These are phyloP conservation scores for Nitzschia putrida DNA, from an alignment of 108 stramenopile species.

Conservation along the genomic window DNA sequence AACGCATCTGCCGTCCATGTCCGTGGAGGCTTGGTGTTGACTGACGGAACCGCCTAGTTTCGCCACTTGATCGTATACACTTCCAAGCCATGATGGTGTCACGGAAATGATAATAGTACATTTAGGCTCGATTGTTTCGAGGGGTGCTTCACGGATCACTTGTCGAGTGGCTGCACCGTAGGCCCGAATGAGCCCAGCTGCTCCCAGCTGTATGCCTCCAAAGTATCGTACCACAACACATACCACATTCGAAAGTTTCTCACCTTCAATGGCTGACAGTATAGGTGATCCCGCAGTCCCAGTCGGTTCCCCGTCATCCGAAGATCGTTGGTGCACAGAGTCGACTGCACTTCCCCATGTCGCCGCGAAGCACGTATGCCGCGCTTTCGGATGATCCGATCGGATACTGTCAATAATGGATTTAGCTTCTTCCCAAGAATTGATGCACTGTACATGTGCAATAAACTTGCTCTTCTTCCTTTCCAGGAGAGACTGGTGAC, in stretches of 20 bases:
- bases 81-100: conserved; percentile 36
- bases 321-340: conserved; percentile 61
- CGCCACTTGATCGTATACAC: conserved; percentile 52
- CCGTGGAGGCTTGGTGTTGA: conserved; percentile 47
- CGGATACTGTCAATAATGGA: conserved; percentile 44
- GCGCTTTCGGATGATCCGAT: conserved; percentile 72
- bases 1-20: conserved; percentile 50
- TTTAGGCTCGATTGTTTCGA: conserved; percentile 53
- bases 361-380: conserved; percentile 81
- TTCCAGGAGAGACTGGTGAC: conserved; percentile 51
- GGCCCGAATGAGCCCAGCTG: conserved; percentile 85
- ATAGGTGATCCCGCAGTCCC: conserved; percentile 83
- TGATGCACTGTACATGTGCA: conserved; percentile 61
- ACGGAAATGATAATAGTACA: conserved; percentile 25
- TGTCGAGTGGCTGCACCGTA: conserved; percentile 75
- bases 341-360: conserved; percentile 5
- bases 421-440: conserved; percentile 71
- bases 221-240: conserved; percentile 82
- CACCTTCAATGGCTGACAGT: conserved; percentile 71
- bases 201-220: conserved; percentile 84
- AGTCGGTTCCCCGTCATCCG: conserved; percentile 86
- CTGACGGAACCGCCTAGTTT: conserved; percentile 46
- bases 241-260: conserved; percentile 65
- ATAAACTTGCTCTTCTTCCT: conserved; percentile 84
- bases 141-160: conserved; percentile 60